These are phyloP conservation scores for Aureobasidium subglaciale DNA, from an alignment of 2,329 filamentous ascomycete genomes.

Conservation along the genomic window DNA sequence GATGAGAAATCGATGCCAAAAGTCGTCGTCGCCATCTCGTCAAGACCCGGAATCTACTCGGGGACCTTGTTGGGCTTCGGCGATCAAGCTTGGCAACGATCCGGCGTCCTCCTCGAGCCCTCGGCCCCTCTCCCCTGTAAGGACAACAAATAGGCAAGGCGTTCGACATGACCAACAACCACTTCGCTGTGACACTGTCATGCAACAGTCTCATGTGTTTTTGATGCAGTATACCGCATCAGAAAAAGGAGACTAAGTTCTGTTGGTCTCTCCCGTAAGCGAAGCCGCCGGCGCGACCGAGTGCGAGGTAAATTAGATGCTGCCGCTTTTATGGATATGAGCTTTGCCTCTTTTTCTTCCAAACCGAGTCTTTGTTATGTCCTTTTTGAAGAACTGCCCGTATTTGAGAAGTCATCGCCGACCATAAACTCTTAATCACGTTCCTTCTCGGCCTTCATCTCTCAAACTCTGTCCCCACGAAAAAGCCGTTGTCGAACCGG, in stretches of 20 bases:
- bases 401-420: background rate
- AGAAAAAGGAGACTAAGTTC: background rate
- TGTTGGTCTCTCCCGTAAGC: background rate
- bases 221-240: constrained; percentile 3
- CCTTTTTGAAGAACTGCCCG: no score
- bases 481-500: constrained; percentile 3
- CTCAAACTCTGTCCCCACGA: constrained; percentile 2
- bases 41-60: background rate
- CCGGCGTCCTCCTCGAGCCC: background rate
- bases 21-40: background rate
- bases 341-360: background rate
- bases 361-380: background rate
- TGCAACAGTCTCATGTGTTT: background rate
- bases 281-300: no score
- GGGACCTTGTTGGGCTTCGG: background rate
- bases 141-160: background rate
- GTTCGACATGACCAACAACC: constrained; percentile 4
- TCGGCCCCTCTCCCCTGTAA: background rate
- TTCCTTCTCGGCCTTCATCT: background rate
- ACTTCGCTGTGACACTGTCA: background rate
- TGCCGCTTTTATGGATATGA: background rate
- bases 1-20: background rate
- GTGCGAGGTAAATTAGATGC: background rate
- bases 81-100: constrained; percentile 1
- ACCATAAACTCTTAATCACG: background rate